These are phyloP conservation scores for Mycena albidolilacea DNA, from an alignment of 768 basidiomycete genomes.

Conservation along the genomic window DNA sequence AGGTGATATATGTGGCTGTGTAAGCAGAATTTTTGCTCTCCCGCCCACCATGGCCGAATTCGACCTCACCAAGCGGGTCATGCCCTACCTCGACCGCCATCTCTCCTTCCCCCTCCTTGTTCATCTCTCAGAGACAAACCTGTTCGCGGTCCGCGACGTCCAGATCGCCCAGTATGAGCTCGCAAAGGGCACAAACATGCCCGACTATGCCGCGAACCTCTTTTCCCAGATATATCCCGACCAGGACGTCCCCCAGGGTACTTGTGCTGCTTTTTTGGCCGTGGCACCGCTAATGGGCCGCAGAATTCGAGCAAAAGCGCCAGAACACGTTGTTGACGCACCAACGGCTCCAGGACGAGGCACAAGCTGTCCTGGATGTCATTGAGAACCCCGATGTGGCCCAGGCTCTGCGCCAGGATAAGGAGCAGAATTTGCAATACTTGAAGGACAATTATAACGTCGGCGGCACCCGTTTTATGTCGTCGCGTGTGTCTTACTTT, in stretches of 20 bases:
- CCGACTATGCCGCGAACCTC: slow-evolving; percentile 90
- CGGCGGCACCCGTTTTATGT: slow-evolving; percentile 47
- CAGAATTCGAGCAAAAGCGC: slow-evolving; percentile 90
- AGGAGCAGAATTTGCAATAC: slow-evolving; percentile 95
- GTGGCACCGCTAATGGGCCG: slow-evolving; percentile 13
- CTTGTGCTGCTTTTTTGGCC: slow-evolving; percentile 35
- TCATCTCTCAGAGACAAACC: slow-evolving; percentile 82
- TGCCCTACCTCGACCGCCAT: slow-evolving; percentile 95
- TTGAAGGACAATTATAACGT: slow-evolving; percentile 95
- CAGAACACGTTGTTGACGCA: slow-evolving; percentile 87
- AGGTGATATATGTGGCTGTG: slow-evolving; percentile 16
- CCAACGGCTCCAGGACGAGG: slow-evolving; percentile 89
- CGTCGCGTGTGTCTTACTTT: slow-evolving; percentile 12
- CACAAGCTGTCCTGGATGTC: slow-evolving; percentile 93
- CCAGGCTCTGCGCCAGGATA: slow-evolving; percentile 94
- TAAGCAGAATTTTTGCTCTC: slow-evolving; percentile 6
- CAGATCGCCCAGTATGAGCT: slow-evolving; percentile 96
- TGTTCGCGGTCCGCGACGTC: slow-evolving; percentile 87
- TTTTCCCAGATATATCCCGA: slow-evolving; percentile 86
- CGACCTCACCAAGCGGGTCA: slow-evolving; percentile 92
- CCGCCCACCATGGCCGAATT: slow-evolving; percentile 80
- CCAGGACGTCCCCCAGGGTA: slow-evolving; percentile 78
- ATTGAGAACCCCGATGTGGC: slow-evolving; percentile 98
- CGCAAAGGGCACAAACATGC: slow-evolving; percentile 98
- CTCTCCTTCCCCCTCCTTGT: slow-evolving; percentile 93